Base-by-base conservation (phyloP, 352 stramenopile species). In the Phytophthora sansomeana region DNA sequence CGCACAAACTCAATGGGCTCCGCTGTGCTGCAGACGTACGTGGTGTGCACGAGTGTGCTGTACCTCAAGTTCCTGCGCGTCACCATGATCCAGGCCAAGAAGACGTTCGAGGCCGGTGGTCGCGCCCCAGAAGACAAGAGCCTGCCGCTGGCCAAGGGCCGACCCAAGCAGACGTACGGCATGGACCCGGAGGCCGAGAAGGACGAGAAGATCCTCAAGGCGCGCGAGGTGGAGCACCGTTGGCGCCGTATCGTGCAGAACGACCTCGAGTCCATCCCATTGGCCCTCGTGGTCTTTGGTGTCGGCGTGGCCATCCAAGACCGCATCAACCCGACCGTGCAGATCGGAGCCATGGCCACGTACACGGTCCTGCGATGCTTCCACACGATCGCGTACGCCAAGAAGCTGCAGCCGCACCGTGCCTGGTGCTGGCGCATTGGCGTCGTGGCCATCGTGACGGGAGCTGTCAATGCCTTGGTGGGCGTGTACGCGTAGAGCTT, bases 21-120 rank as follows among this genome's bases (percentile, higher is more conserved):
- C n/a, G 58, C 58, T 6, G 72, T 77, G 9, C 48, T 87, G 42
- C 80, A 90, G 71, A 75, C 77, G 38, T 83, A 78, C 42, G 68
- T 80, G 44, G 66, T 65, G 42, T 83, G 75, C 69, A 69, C 72
- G 33, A 60, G 62, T 41, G 72, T 57, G 69, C 72, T 78, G 36
- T 90, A 87, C 70, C 33, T 78, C 65, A 90, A 90, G 70, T 88
- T 85, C 70, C 38, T 90, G 38, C 63, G 57, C 50, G 67, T 71
- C 10, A 73, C 72, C 9, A 72, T 75, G 44, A 78, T 87, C 56
- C 78, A 88, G 48, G 75, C 72, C 47, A 64, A 63, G 65, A 81
- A 79, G 74, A 85, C 72, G 10, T 90, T 87, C 65, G 43, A 53
- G 42, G 46, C 81, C 4, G 81, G 78, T 3, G 67, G 63, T 6